Evolutionary conservation across 805 yeast species (phyloP).

Genomic region (Myxozyma lipomycoides): DNA sequence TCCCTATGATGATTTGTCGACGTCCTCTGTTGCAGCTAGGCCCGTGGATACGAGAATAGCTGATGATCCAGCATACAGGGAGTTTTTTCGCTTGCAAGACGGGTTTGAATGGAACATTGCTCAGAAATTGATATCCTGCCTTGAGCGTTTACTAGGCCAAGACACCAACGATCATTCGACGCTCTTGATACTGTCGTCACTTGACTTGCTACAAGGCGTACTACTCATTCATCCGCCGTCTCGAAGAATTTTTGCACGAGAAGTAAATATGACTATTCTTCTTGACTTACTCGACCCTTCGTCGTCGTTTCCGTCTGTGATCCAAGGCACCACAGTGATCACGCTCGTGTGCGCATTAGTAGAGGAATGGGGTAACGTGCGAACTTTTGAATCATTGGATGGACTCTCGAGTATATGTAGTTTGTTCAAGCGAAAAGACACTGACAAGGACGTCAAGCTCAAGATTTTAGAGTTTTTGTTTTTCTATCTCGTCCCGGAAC

Average conservation of each 20-base stretch:
- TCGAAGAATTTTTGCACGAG: constrained; percentile 46
- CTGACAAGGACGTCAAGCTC: constrained; percentile 54
- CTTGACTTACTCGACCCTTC: constrained; percentile 32
- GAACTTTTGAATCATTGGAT: constrained; percentile 53
- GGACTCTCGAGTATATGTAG: constrained; percentile 56
- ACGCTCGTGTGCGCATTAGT: constrained; percentile 57
- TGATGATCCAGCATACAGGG: constrained; percentile 28
- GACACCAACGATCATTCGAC: constrained; percentile 17
- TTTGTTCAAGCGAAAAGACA: constrained; percentile 40
- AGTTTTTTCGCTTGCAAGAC: constrained; percentile 50
- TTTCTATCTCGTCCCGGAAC: constrained; percentile 64
- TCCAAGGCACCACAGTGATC: constrained; percentile 46
- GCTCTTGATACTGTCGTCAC: constrained; percentile 28
- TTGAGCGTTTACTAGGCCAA: constrained; percentile 22
- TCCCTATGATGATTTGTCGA: not conserved
- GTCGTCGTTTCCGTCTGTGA: constrained; percentile 13
- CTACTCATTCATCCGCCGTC: constrained; percentile 57
- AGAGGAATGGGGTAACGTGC: constrained; percentile 51
- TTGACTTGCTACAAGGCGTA: constrained; percentile 54
- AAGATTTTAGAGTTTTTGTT: constrained; percentile 65
- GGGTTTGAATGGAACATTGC: constrained; percentile 47
- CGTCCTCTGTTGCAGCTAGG: not conserved
- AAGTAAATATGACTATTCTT: constrained; percentile 41
- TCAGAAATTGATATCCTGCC: constrained; percentile 28
- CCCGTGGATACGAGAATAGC: constrained; percentile 12